These are phyloP conservation scores for Dictyostelium brefeldianum DNA, from an alignment of 78 protist genomes.

Conservation along the genomic window DNA sequence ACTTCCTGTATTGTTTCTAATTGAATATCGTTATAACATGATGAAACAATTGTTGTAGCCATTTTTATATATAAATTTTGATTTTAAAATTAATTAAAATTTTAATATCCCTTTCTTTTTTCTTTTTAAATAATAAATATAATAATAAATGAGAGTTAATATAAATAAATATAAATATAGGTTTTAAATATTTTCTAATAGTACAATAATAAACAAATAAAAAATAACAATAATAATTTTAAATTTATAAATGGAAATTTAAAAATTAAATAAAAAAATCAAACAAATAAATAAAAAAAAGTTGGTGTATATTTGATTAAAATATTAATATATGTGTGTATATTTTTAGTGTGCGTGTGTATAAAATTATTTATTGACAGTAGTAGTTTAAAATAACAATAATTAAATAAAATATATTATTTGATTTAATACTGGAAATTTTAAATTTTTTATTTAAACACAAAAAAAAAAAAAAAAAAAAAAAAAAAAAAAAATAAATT, in stretches of 20 bases:
- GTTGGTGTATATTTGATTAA: not conserved
- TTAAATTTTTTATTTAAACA: not conserved
- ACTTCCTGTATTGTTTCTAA: conserved; percentile 41
- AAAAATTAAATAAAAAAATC: not conserved
- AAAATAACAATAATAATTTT: not conserved
- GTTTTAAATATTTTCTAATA: not conserved
- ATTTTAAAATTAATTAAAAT: not conserved
- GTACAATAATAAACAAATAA: not conserved
- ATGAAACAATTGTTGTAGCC: conserved; percentile 16
- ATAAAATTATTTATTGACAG: not conserved
- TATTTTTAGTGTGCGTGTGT: not conserved
- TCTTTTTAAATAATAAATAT: too few species aligned
- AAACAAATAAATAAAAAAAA: not conserved
- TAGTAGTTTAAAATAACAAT: not conserved
- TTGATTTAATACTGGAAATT: conserved; percentile 11
- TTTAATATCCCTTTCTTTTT: not conserved
- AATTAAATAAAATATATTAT: not conserved
- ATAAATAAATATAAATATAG: not conserved
- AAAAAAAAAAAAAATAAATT: too few species aligned
- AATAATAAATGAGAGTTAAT: too few species aligned
- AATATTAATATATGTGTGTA: not conserved
- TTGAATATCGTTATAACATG: conserved; percentile 41
- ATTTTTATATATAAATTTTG: not conserved
- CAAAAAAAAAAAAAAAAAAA: too few species aligned
- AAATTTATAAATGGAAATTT: conserved; percentile 1